Base-by-base conservation (phyloP, 768 basidiomycete species). In the Coprinopsis cinerea region DNA sequence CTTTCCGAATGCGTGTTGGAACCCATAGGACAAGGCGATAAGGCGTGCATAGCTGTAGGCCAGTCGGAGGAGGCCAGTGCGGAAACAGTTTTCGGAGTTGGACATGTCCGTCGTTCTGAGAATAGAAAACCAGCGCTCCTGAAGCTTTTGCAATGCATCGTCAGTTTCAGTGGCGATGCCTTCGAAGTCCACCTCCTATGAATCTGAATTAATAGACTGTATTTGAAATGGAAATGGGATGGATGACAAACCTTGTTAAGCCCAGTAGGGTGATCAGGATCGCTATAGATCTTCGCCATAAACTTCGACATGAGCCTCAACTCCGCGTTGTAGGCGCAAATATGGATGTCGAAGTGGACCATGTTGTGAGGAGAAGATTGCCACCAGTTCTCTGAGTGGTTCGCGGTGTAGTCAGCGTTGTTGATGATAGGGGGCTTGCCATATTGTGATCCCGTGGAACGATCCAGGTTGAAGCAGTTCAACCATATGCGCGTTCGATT, bases 401-500 rank as follows among this genome's bases (percentile, higher is more conserved):
- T 75, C 14, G 85, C 84, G 51, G 84, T 83, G 62, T 88, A 92
- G 66, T 90, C 88, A 5, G 75, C 72, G 56, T 85, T 80, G 53
- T 74, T 74, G 61, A 96, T 83, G 39, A 88, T 89, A 15, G 88
- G 82, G 0, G 82, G 78, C 66, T 92, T 92, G 48, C 93, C 93
- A 65, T 94, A 92, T 64, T 93, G 86, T 15, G 83, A 85, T 3
- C 88, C 83, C 6, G 88, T 85, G 4, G 91, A 93, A 20, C 91
- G 83, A 64, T 97, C 93, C 35, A 95, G 70, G 65, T 93, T 91
- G 68, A 86, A 90, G 65, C 90, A 93, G 61, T 85, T 88, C 50
- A 95, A 67, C 92, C 92, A 97, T 4, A 88, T 78, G 18, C 92
- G 81, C 46, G 91, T 90, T 35, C 93, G 83, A 61, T 93, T 95